Base-by-base conservation (phyloP, 352 stramenopile species). In the Discostella stelligera region DNA sequence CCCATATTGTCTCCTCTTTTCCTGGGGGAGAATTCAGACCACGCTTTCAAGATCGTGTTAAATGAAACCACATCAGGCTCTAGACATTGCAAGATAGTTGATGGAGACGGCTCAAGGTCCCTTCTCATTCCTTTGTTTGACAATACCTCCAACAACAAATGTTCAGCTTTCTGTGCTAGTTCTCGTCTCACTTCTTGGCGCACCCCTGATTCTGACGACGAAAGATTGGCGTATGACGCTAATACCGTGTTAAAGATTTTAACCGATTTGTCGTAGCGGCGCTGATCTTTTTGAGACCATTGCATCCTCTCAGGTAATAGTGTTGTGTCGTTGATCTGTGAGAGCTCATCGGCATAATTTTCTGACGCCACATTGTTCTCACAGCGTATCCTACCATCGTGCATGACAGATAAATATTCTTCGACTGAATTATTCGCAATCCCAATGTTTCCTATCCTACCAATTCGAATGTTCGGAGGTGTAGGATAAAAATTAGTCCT, bases 1-100 rank as follows among this genome's bases (percentile, higher is more conserved):
- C 44, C 39, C 10, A 39, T 44, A 30, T 14, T 49, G 0, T n/a
- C 6, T 63, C 56, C 25, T 20, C 53, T 23, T 18, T 32, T 25
- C 5, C 41, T 63, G 44, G 71, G 53, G 32, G 32, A 56, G 53
- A 74, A 71, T 48, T 69, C 59, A 18, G 67, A 63, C 75, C 67
- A 83, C 21, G 75, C 75, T 21, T 65, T 74, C 53, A 83, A 78
- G 14, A 58, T 67, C 7, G 68, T 83, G 30, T 83, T 83, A 27
- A 78, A 83, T 13, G 67, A 78, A 59, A 78, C 66, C 30, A 65
- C 63, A 60, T 83, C 69, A 13, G 75, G 75, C 54, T 66, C 60
- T 8, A 74, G n/a, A 61, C 23, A 65, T 23, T 71, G 64, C 23
- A 83, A 58, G 46, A 83, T 49, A 41, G 67, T 83, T 14, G 56